Evolutionary conservation across 164 flowering plant genomes (phyloP), one percentile per base, ranked within the genome.

Genomic region (Aristolochia fimbriata): DNA sequence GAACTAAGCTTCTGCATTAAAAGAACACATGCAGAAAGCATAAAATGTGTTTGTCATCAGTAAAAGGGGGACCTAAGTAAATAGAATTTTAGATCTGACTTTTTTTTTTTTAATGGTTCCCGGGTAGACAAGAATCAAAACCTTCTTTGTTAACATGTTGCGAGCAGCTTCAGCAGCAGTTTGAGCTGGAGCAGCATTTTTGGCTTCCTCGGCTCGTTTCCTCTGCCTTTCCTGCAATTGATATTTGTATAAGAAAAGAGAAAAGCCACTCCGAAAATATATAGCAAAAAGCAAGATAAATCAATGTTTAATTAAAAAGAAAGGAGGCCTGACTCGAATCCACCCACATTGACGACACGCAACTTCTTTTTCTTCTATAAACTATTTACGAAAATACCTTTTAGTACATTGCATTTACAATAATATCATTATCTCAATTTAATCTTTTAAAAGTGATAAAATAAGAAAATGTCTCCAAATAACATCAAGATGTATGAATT

Each of bases 151-250:
- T 45, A 90, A 76, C 85, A 84, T 76, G 67, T 70, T 78, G 22
- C 68, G 77, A 19, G 84, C 60, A 47, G 97, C 95, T 78, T 90
- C 93, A n/a, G 81, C 78, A 70, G 95, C 83, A 65, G 88, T 82
- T 71, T 79, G 75, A 66, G 91, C 76, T 64, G 91, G 91, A 62
- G 58, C 52, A 1, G 68, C 20, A 68, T 78, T 82, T 60, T 69
- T 86, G 21, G 78, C 77, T 46, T 88, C 89, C 54, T 74, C 78
- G 70, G 85, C 86, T 62, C 83, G 75, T 61, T 80, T 83, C 51
- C 73, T 82, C 63, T 71, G 78, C 68, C 57, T 78, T 70, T 82
- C 87, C 97, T 86, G 78, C 50, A 59, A 62, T 37, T 17, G 3
- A 56, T 15, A 15, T 24, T 56, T 20, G 16, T 24, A 53, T 15